Base-by-base conservation (phyloP, 345 rosid genomes). In the Atalantia buxifolia region DNA sequence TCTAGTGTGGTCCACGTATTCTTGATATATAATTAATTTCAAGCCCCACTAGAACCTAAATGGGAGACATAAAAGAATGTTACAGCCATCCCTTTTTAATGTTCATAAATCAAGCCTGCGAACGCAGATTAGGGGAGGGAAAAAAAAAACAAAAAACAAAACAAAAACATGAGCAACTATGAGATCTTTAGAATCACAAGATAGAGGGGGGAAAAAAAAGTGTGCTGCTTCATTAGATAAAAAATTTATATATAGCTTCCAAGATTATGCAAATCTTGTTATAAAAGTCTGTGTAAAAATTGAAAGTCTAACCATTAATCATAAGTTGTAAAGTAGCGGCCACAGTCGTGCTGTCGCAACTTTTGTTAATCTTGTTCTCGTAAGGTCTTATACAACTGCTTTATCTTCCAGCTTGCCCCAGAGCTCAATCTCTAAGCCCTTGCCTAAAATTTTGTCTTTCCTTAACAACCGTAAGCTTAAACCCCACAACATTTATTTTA, bases 41-140 rank as follows among this genome's bases (percentile, higher is more conserved):
- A 53, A 78, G 75, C 42, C 76, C 75, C 76, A 50, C 28, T 35
- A 4, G 19, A 33, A 27, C 70, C 55, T 75, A 75, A 2, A 45
- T 25, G 6, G 10, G 63, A 35, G 33, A 28, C 72, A 38, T 33
- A 30, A 28, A 55, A 24, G 35, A 73, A 28, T 48, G 56, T 28
- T 53, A 35, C 67, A 56, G 14, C n/a, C 6, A 38, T n/a, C 25
- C 19, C 38, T 9, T 28, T 64, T 13, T 18, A 1, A 31, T 14
- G 40, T 65, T 65, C 19, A 19, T 63, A 18, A 30, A 30, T 28
- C 65, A 60, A n/a, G 65, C 69, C 69, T 30, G 33, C 21, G 42
- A 21, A 16, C 21, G 69, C 5, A 19, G 69, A 3, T 18, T 65
- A 6, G 3, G 16, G 12, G 5, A 65, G 14, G 1, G 22, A 2